Percentiles rank a stretch among this genome's conserved stretches.
Conservation (phyloP, 352 stramenopile species). For the Globisporangium megalacanthum region DNA sequence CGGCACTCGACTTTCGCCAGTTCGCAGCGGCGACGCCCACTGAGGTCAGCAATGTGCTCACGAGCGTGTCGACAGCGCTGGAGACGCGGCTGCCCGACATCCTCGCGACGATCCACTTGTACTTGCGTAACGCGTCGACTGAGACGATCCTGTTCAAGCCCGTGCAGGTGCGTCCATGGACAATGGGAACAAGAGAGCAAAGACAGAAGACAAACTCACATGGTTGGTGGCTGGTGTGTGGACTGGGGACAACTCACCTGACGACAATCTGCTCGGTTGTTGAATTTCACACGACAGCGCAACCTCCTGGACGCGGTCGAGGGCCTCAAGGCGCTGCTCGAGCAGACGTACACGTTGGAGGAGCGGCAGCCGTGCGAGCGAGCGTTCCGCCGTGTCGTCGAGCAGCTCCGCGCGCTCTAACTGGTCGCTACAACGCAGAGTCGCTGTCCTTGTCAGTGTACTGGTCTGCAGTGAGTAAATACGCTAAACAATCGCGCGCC, state of each 20-base stretch:
- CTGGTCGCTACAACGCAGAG: background rate
- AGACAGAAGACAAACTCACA: background rate
- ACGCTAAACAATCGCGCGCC: slow-evolving; percentile 21
- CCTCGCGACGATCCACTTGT: slow-evolving; percentile 57
- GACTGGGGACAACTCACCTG: background rate
- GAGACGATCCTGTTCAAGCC: slow-evolving; percentile 83
- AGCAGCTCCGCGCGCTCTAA: slow-evolving; percentile 46
- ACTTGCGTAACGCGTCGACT: slow-evolving; percentile 74
- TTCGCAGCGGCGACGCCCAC: slow-evolving; percentile 36
- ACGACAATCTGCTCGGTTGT: too few species aligned
- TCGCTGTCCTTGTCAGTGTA: slow-evolving; percentile 23
- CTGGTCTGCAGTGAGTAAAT: slow-evolving; percentile 27
- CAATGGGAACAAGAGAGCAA: background rate
- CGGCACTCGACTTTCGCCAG: slow-evolving; percentile 33
- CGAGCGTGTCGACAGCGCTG: slow-evolving; percentile 34
- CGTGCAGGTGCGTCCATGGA: slow-evolving; percentile 43
- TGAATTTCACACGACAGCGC: slow-evolving; percentile 24
- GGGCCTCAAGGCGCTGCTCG: slow-evolving; percentile 48
- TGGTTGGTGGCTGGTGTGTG: background rate
- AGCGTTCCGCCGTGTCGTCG: slow-evolving; percentile 33
- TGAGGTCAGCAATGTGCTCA: slow-evolving; percentile 41
- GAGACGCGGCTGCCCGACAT: slow-evolving; percentile 34
- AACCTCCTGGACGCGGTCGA: slow-evolving; percentile 65
- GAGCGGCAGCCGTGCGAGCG: slow-evolving; percentile 32
- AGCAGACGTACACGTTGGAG: slow-evolving; percentile 48